Evolutionary conservation across 495 filamentous ascomycete species (phyloP).

Genomic region (Parathielavia hyrcaniae): DNA sequence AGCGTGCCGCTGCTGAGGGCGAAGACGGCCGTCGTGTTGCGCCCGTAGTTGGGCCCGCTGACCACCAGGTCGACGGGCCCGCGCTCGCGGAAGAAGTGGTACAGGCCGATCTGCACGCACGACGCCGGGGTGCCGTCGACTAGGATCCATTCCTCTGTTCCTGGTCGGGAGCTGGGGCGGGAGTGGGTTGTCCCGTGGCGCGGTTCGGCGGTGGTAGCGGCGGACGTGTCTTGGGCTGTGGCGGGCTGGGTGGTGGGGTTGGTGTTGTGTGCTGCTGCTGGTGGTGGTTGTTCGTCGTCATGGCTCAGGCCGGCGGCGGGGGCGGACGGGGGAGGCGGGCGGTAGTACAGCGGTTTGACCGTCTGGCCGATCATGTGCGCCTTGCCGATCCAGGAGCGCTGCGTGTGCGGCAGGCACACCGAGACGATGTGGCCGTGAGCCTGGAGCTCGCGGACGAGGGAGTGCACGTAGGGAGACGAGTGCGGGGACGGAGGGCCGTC

Average conservation of each 20-base stretch:
- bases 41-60: slow-evolving; percentile 87
- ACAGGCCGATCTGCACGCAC: slow-evolving; percentile 84
- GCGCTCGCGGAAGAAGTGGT: slow-evolving; percentile 75
- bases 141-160: slow-evolving; percentile 84
- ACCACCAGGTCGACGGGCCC: slow-evolving; percentile 81
- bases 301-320: slow-evolving; percentile 34
- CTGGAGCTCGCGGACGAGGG: slow-evolving; percentile 73
- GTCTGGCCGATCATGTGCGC: slow-evolving; percentile 86
- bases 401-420: slow-evolving; percentile 81
- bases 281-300: slow-evolving; percentile 11
- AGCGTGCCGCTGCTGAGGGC: slow-evolving; percentile 84
- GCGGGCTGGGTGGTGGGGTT: not conserved
- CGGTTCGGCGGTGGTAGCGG: slow-evolving; percentile 35
- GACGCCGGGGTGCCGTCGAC: slow-evolving; percentile 82
- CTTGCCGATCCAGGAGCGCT: slow-evolving; percentile 97
- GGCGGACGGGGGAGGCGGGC: slow-evolving; percentile 50
- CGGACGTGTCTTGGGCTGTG: slow-evolving; percentile 33
- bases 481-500: slow-evolving; percentile 89
- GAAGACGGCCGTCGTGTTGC: slow-evolving; percentile 90
- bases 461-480: slow-evolving; percentile 89
- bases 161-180: slow-evolving; percentile 46
- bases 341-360: slow-evolving; percentile 85
- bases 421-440: slow-evolving; percentile 73
- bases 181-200: slow-evolving; percentile 56
- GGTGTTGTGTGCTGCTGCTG: slow-evolving; percentile 7